Evolutionary conservation across 768 basidiomycete species (phyloP), one percentile per base, ranked within the genome.

Genomic region (Rhodocollybia butyracea): DNA sequence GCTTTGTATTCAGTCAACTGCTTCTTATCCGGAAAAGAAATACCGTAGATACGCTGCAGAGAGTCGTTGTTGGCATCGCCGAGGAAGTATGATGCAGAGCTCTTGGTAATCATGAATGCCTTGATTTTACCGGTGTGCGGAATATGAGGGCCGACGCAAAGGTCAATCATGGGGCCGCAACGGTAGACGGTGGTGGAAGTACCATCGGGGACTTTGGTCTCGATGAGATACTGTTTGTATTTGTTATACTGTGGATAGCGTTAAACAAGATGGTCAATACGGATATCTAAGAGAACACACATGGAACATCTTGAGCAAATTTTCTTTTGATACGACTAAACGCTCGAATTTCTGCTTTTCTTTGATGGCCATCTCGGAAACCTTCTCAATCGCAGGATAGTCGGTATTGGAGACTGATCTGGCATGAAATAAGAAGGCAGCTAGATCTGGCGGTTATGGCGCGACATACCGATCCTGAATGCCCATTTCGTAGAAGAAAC

Each of bases 401-500:
- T 99, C 97, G 19, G 83, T 68, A 51, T 83, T 85, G 42, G 84
- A 79, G 43, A 99, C 86, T 15, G 87, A 82, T 64, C 92, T 91
- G 61, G 15, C 31, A 55, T 19, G 11, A 51, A 7, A 46, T 46
- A 19, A 63, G 55, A 30, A 24, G 39, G 2, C 5, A 26, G 29
- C 39, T 5, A 31, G 0, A 17, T 15, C 21, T 3, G 24, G 11
- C 29, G 4, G 17, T 5, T 15, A 19, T n/a, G 13, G n/a, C 19
- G 21, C 15, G 31, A 57, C 71, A 24, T 54, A 87, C 88, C 89
- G 76, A 57, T 93, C 88, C 34, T 86, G 76, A 61, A 94, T 93
- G 15, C 84, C 85, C 97, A 99, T 98, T 69, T 99, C 97, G 69
- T 99, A 99, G 79, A 97, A 99, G 82, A 99, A 99, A 21, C 97